phyloP scores from a whole-genome alignment of 768 basidiomycete species.

The Asterophora lycoperdoides region DNA sequence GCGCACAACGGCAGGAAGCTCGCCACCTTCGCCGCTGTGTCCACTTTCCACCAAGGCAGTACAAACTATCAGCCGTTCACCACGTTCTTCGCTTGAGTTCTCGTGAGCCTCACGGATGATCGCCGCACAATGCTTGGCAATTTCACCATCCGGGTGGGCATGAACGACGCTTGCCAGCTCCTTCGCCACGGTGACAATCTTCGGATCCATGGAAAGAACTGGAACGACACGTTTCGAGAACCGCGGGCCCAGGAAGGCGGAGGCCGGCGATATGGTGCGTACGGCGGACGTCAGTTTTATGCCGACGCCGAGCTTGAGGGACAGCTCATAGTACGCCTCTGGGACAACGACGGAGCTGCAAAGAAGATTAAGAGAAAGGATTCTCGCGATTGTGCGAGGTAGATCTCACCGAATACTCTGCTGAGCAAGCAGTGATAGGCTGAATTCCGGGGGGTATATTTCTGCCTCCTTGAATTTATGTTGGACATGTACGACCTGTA shows the following conservation, averaged over 20 bases:
- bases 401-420: slow-evolving; percentile 47
- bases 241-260: slow-evolving; percentile 51
- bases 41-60: slow-evolving; percentile 54
- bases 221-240: slow-evolving; percentile 53
- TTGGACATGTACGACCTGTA: slow-evolving; percentile 46
- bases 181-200: slow-evolving; percentile 49
- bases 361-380: not conserved
- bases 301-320: slow-evolving; percentile 52
- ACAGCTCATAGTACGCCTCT: slow-evolving; percentile 38
- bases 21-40: slow-evolving; percentile 41
- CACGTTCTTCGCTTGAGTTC: slow-evolving; percentile 40
- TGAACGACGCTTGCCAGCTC: slow-evolving; percentile 54
- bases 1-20: slow-evolving; percentile 45
- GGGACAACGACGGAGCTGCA: slow-evolving; percentile 51
- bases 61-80: slow-evolving; percentile 52
- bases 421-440: slow-evolving; percentile 43
- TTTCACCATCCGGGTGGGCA: slow-evolving; percentile 40
- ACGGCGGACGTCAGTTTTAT: slow-evolving; percentile 55
- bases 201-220: slow-evolving; percentile 40
- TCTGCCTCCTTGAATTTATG: slow-evolving; percentile 45
- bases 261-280: slow-evolving; percentile 56
- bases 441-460: slow-evolving; percentile 40
- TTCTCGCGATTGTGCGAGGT: not conserved
- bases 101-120: slow-evolving; percentile 53
- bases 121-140: slow-evolving; percentile 50